Conservation (phyloP, 805 yeast genomes). For the Allodekkera sacchari region DNA sequence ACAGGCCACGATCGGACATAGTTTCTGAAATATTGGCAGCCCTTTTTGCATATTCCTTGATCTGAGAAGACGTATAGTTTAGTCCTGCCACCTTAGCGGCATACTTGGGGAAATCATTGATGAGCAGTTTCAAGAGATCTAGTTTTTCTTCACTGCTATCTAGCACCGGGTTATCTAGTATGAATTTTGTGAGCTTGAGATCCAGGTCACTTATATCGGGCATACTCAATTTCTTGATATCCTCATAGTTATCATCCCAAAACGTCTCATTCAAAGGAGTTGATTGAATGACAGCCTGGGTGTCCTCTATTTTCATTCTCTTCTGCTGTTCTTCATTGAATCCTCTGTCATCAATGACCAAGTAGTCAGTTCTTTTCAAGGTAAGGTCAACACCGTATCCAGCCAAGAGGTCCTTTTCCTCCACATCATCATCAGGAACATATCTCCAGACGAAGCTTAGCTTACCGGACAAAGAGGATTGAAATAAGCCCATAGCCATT, state of each 20-base stretch:
- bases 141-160: slow-evolving; percentile 23
- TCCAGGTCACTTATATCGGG: slow-evolving; percentile 31
- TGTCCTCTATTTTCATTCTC: slow-evolving; percentile 16
- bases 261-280: slow-evolving; percentile 5
- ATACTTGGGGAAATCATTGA: slow-evolving; percentile 49
- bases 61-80: slow-evolving; percentile 6
- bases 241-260: slow-evolving; percentile 18
- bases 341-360: slow-evolving; percentile 56
- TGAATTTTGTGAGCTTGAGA: slow-evolving; percentile 31
- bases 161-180: slow-evolving; percentile 18
- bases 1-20: slow-evolving; percentile 37
- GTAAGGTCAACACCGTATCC: slow-evolving; percentile 67
- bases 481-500: slow-evolving; percentile 51
- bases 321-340: slow-evolving; percentile 19
- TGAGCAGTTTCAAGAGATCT: slow-evolving; percentile 29
- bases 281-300: slow-evolving; percentile 3
- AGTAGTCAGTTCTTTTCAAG: slow-evolving; percentile 57
- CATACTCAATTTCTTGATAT: slow-evolving; percentile 23
- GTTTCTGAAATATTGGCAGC: slow-evolving; percentile 4
- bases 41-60: slow-evolving; percentile 1
- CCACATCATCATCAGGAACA: slow-evolving; percentile 27
- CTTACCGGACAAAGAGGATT: slow-evolving; percentile 49
- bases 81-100: slow-evolving; percentile 30
- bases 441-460: slow-evolving; percentile 73
- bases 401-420: slow-evolving; percentile 25